A percentile compares a stretch with the other conserved stretches of the same genome.
Evolutionary conservation across 208 protist species (phyloP).

Genomic region (Sergeia podlipaevii): DNA sequence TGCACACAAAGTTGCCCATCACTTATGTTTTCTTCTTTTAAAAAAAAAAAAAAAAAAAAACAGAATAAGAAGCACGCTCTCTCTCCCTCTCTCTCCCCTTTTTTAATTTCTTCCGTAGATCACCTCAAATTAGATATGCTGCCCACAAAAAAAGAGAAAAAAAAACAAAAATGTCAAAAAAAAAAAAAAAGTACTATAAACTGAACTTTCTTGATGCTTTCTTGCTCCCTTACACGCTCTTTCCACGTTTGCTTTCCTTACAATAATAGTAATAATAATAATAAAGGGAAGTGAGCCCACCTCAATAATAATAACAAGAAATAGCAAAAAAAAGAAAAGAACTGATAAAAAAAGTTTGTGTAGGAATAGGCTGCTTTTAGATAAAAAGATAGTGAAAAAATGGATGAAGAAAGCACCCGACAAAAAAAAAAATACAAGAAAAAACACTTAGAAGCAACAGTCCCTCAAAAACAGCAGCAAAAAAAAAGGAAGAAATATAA

Average conservation of each 20-base stretch:
- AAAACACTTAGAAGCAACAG: too few species aligned
- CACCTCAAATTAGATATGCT: too few species aligned
- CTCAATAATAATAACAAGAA: conserved; percentile 5
- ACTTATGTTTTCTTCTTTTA: neutral
- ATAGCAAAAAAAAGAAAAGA: conserved; percentile 6
- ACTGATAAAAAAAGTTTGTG: neutral
- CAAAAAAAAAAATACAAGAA: conserved; percentile 10
- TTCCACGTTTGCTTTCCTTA: conserved; percentile 6
- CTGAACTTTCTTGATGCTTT: conserved; percentile 5
- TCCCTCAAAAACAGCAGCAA: too few species aligned
- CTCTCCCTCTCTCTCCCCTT: too few species aligned
- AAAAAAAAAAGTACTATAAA: conserved; percentile 9
- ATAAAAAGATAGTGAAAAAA: neutral
- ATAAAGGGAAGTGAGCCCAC: conserved; percentile 3
- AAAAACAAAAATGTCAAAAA: conserved; percentile 1
- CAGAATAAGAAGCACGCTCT: conserved; percentile 1
- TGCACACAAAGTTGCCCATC: conserved; percentile 69
- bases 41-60: conserved; percentile 12
- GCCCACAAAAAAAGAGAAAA: conserved; percentile 3
- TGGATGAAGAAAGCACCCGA: neutral
- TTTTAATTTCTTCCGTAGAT: too few species aligned
- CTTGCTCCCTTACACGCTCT: conserved; percentile 6
- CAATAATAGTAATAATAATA: neutral
- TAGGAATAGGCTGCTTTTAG: neutral
- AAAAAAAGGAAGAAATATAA: neutral